Evolutionary conservation across 129 eudicot species (phyloP), one percentile per base, ranked within the genome.

Genomic region (Calendula officinalis): DNA sequence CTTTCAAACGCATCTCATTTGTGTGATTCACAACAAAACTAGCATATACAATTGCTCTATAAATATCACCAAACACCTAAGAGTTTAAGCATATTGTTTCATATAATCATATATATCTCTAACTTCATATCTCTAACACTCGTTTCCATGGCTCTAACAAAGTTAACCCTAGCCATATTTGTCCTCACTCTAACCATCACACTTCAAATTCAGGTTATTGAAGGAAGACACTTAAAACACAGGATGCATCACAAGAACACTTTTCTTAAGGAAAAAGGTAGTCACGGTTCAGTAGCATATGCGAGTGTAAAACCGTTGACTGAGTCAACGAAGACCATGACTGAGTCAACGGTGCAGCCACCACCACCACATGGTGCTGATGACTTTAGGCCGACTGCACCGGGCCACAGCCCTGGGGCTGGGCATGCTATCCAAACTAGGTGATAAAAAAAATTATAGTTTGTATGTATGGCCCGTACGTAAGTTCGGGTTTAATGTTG

Each of bases 341-440:
- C 39, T 34, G 69, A 42, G 67, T 32, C 72, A 64, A 68, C 2
- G 27, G 46, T 43, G 43, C 67, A 48, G 43, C 60, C 70, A 44
- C 68, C 83, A 60, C 72, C 82, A 37, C 40, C 80, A 38, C 87
- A 77, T 34, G 80, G 77, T 66, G 71, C 71, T 52, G 82, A 76
- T 32, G 85, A 78, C 85, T 78, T 78, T 64, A 70, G 90, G 59
- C 95, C 87, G 30, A 87, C 90, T n/a, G 33, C 82, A 56, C 91
- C 88, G 14, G 96, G 91, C 14, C 91, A 80, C 74, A 84, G 91
- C 77, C 96, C 91, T 6, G 91, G 95, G 38, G 82, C 81, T 47
- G 91, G 95, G 41, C 87, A 87, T 71, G 68, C 85, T 35, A 37
- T 66, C 58, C 84, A 83, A 75, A 68, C 63, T 76, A 83, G 86